Percentiles rank a stretch among this genome's conserved stretches.
phyloP scores from a whole-genome alignment of 2,329 filamentous ascomycete species.

The Pseudogymnoascus sp. region DNA sequence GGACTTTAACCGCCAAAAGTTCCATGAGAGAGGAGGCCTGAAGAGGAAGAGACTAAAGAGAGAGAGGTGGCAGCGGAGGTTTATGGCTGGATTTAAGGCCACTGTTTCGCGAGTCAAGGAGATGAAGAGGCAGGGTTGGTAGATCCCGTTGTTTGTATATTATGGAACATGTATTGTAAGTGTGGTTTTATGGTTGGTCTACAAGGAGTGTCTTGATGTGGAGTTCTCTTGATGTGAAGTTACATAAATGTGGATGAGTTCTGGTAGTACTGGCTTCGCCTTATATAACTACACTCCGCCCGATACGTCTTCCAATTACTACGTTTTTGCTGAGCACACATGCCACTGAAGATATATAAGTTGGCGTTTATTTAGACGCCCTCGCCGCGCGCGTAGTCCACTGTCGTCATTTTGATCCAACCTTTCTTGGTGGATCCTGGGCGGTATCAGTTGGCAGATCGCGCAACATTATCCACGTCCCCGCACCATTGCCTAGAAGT shows the following conservation, averaged over 20 bases:
- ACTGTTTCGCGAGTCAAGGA: conserved; percentile 57
- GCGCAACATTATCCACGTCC: not conserved
- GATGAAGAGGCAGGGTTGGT: conserved; percentile 75
- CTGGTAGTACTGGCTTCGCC: not conserved
- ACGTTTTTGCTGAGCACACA: not conserved
- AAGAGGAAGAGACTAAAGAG: conserved; percentile 68
- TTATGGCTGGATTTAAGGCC: conserved; percentile 59
- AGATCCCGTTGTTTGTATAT: conserved; percentile 18
- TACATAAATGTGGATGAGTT: not conserved
- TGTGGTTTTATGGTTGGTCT: not conserved
- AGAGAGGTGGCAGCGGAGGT: conserved; percentile 60
- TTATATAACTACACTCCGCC: not conserved
- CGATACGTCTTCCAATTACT: not conserved
- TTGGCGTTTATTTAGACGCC: not conserved
- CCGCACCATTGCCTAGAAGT: not conserved
- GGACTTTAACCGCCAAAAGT: conserved; percentile 53
- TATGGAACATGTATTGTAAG: conserved; percentile 8
- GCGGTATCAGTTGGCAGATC: conserved; percentile 3
- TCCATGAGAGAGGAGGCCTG: conserved; percentile 66
- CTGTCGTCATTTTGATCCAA: conserved; percentile 2
- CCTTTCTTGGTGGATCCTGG: not conserved
- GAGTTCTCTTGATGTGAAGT: not conserved
- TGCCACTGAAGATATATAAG: not conserved
- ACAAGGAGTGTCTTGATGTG: not conserved
- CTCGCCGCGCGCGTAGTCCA: not conserved